Base-by-base conservation (phyloP, 192 early-diverging fungal genomes). In the Glomus cerebriforme region DNA sequence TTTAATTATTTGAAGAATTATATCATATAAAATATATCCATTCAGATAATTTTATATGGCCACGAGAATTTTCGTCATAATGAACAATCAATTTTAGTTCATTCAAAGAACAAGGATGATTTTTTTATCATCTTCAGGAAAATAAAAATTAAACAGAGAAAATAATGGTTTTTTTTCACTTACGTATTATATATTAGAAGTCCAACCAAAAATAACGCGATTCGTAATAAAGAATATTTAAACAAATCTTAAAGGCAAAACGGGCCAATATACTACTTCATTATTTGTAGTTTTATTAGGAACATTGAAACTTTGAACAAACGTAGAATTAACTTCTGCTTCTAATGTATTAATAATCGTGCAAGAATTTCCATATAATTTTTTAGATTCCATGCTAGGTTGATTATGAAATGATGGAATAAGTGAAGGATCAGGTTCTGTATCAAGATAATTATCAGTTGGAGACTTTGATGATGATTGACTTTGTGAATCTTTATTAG, bases 101-200 rank as follows among this genome's bases (percentile, higher is more conserved):
- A 35, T 35, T 69, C 67, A 39, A 69, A 69, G 67, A 69, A 69
- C 67, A 69, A 69, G 67, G 67, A 69, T 69, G 67, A 69, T 69
- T 35, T 31, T 67, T 67, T 69, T 69, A 29, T 69, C 67, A 69
- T 69, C 67, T 39, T 34, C 22, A 39, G 2, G 67, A 35, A 37
- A 69, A n/a, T 15, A 64, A 64, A 26, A 24, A 62, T 24, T 3
- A 24, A 31, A 7, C 8, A 63, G 7, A 63, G 19, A 63, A 1
- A 26, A 31, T n/a, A n/a, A n/a, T n/a, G n/a, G n/a, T n/a, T 27
- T 26, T 39, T 39, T 39, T 39, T 39, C 26, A 64, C 24, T 26
- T 64, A 64, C 26, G 10, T 64, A 19, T 15, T 27, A 26, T 31
- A 31, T 64, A 62, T 27, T 7, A 62, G 26, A n/a, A 39, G 8